Base-by-base conservation (phyloP, 148 eudicot genomes). In the Heliamphora exappendiculata region DNA sequence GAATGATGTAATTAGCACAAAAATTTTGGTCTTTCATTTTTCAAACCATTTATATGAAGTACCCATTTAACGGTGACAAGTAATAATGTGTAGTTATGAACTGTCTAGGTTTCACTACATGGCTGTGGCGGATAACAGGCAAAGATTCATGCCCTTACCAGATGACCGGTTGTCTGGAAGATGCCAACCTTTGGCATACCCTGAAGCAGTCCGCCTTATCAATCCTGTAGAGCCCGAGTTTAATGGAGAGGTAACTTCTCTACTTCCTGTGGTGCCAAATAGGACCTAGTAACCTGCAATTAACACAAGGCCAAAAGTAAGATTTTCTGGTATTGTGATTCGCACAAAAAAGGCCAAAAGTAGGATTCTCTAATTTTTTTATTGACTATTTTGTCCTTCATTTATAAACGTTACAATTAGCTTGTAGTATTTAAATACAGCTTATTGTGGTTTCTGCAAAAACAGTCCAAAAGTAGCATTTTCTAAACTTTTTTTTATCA, bases 181-280 rank as follows among this genome's bases (percentile, higher is more conserved):
- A 83, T 83, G 92, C 49, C 86, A 87, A 80, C 75, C 82, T 37
- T 82, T 93, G 36, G 96, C 84, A 54, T 88, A 81, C 74, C 91
- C 91, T 24, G 98, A 93, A 85, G 98, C 98, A 13, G 98, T 91
- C 60, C 87, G 88, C 24, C 88, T 93, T 58, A 84, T 90, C 0
- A 86, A 88, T 75, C 91, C 91, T 8, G 41, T 84, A 7, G 84
- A 86, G 59, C 80, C 81, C 0, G 82, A 78, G 19, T 76, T 87
- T 16, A 79, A 65, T 76, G 90, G 90, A 79, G 86, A 87, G 83
- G 89, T 85, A 51, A 51, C 24, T 20, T 75, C 24, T 24, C 20
- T 31, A 3, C 51, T 51, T 37, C 60, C 74, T 31, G 1, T 51
- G 17, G 39, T 42, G 54, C 12, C 47, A n/a, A 28, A 49, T 70